Base-by-base conservation (phyloP, 164 flowering plant genomes). In the Umbellularia californica region DNA sequence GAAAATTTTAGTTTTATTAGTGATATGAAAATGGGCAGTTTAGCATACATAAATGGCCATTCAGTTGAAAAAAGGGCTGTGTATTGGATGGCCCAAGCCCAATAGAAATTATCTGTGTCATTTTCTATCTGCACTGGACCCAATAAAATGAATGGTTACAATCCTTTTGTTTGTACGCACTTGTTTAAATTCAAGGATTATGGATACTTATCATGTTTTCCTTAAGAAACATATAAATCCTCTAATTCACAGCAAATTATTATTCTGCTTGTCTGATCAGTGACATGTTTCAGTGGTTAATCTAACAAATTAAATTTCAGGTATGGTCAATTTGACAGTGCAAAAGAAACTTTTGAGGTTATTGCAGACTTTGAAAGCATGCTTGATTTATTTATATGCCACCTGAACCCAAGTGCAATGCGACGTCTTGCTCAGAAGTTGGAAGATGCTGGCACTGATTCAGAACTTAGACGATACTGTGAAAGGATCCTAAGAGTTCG, bases 341-440 rank as follows among this genome's bases (percentile, higher is more conserved):
- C 99, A 63, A 96, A 94, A 83, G 99, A 96, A 85, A 96, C 98
- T 65, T 96, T 96, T 85, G 99, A 96, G 85, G 97, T 92, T 64
- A 92, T 96, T 77, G 78, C 97, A 63, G 99, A 96, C 84, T 88
- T 82, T 80, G 97, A 92, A 83, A 94, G 98, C 82, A 87, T 94
- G 94, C 97, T 96, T 70, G 98, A 94, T 84, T 85, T 96, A 23
- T 92, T 94, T 81, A 91, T 94, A 75, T 92, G 98, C 86, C 99
- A 96, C 86, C 89, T 96, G 27, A 96, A 96, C 80, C 99, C 99
- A 50, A 96, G 99, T 83, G 97, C 99, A 22, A 91, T 96, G 99
- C 84, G 99, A 24, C 95, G 95, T 75, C 97, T 96, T 71, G 97
- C 99, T 55, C 99, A 96, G 84, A 96, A 88, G 76, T 81, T 96